Percentiles rank a stretch among this genome's conserved stretches.
These are phyloP conservation scores for Mycosphaerella sp. DNA, from an alignment of 2,329 filamentous ascomycete genomes.

Conservation along the genomic window DNA sequence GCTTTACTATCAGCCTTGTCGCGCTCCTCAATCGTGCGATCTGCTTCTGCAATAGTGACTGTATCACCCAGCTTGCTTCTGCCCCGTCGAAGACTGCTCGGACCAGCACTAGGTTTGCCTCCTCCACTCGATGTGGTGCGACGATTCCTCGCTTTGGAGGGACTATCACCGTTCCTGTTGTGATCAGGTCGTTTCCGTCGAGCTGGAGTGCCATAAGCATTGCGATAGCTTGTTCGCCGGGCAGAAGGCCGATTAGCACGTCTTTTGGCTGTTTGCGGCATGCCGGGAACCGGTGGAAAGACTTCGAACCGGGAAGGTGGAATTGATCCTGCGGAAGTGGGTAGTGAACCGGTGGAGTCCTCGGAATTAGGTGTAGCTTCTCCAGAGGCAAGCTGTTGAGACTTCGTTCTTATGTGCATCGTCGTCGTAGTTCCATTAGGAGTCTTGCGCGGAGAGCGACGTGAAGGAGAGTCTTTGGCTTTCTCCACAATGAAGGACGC, in stretches of 20 bases:
- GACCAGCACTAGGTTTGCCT: conserved; percentile 10
- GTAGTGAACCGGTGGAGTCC: conserved; percentile 24
- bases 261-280: conserved; percentile 31
- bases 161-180: conserved; percentile 8
- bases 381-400: conserved; percentile 16
- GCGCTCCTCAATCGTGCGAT: conserved; percentile 22
- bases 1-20: conserved; percentile 22
- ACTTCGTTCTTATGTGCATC: conserved; percentile 11
- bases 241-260: conserved; percentile 30
- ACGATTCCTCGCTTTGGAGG: conserved; percentile 7
- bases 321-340: conserved; percentile 44
- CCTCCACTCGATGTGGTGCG: conserved; percentile 1
- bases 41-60: conserved; percentile 19
- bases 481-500: conserved; percentile 22
- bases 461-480: conserved; percentile 24
- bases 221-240: conserved; percentile 24
- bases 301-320: conserved; percentile 69
- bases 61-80: conserved; percentile 42
- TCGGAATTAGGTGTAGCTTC: conserved; percentile 23
- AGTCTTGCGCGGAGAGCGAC: conserved; percentile 31
- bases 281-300: conserved; percentile 61
- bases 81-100: conserved; percentile 32
- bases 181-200: conserved; percentile 17
- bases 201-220: conserved; percentile 24
- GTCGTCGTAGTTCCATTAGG: conserved; percentile 24